Base-by-base conservation (phyloP, 1,284 basidiomycete species). In the Puccinia triticina region DNA sequence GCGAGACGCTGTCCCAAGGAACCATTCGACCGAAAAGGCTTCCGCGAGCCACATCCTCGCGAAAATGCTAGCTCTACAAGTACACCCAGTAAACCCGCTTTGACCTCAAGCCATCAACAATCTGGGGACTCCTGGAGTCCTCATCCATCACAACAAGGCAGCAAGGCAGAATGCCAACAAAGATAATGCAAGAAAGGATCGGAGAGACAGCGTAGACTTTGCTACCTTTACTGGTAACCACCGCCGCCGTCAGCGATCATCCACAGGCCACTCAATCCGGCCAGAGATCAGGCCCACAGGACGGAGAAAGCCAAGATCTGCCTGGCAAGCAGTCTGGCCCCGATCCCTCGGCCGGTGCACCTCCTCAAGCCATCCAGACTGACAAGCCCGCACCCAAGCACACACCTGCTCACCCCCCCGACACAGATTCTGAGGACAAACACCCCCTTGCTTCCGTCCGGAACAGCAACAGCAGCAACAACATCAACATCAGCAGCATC, bases 361-460 rank as follows among this genome's bases (percentile, higher is more conserved):
- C 64, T 23, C 64, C 34, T 40, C 77, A 79, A 61, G 37, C 74
- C 53, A 40, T 29, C 48, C 50, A 29, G 26, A 18, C 40, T 32
- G 14, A 16, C 23, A 5, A n/a, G 46, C 37, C 50, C 12, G 50
- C 5, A 7, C 23, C 46, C 23, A 26, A 72, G 55, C 46, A 26
- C 26, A 57, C 48, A 34, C 66, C 34, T 43, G n/a, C 48, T 53
- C 71, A 73, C 18, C 50, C 32, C 0, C 11, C 32, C 26, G 79
- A 81, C 23, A 46, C 79, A 11, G 79, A 81, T 34, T 81, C 79
- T 14, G 79, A 81, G 61, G 79, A 81, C 34, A 71, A 81, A 74
- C 32, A 71, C 37, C 79, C 79, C 11, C 40, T 81, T 11, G 69
- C 79, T 26, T 81, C 79, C 32, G 79, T 81, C 23, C 53, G 79